Evolutionary conservation across 2,329 filamentous ascomycete species (phyloP).

Genomic region (Cordyceps farinosa): DNA sequence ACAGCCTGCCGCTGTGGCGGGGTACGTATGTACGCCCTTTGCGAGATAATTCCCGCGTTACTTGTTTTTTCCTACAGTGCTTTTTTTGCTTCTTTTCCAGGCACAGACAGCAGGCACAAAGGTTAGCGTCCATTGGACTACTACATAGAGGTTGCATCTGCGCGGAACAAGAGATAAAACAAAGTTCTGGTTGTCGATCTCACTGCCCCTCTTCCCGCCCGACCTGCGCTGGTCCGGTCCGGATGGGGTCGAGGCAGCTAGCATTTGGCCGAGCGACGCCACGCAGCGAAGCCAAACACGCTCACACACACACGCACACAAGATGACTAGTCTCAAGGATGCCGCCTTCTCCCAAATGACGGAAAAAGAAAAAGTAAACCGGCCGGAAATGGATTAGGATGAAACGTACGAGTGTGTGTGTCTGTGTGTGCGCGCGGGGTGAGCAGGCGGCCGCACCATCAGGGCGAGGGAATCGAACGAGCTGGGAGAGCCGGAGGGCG

Average conservation of each 20-base stretch:
- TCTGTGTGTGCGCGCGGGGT: not conserved
- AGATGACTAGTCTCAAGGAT: conserved; percentile 3
- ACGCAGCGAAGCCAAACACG: not conserved
- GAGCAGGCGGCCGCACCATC: not conserved
- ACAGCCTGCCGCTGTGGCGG: conserved; percentile 7
- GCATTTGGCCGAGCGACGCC: not conserved
- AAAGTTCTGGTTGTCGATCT: conserved; percentile 11
- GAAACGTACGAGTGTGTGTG: not conserved
- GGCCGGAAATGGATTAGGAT: conserved; percentile 4
- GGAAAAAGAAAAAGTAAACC: not conserved
- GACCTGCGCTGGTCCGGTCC: not conserved
- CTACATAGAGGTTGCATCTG: not conserved
- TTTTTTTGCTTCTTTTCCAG: not conserved
- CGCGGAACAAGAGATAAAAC: not conserved
- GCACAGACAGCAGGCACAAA: not conserved
- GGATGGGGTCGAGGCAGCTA: not conserved
- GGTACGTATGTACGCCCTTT: not conserved
- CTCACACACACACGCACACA: not conserved
- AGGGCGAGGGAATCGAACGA: not conserved
- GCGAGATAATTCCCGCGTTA: not conserved
- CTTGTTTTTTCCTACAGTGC: not conserved
- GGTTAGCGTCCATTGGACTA: not conserved
- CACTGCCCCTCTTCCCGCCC: conserved; percentile 2
- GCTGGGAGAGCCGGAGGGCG: not conserved
- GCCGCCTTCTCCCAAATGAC: not conserved